Base-by-base conservation (phyloP, 495 filamentous ascomycete species). In the Daldinia childiae region DNA sequence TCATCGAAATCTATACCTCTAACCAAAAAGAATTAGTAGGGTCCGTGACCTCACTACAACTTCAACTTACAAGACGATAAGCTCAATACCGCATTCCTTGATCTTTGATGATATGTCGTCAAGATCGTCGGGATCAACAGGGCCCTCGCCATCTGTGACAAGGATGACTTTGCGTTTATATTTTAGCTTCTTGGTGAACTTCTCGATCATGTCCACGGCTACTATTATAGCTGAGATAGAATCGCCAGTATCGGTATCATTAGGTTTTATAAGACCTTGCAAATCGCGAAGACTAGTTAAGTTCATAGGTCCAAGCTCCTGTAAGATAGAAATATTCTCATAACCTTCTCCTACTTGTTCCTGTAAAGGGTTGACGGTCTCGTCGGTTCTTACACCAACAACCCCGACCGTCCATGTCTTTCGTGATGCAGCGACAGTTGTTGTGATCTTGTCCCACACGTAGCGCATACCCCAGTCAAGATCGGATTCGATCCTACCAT, bases 1-100 rank as follows among this genome's bases (percentile, higher is more conserved):
- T 98, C 96, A 72, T 99, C 94, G 77, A 98, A 98, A 79, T 99
- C 95, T 27, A 94, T 87, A 6, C 95, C 95, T 58, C 93, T 97
- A 51, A 39, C 12, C 14, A 9, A 41, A 61, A 19, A 39, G 19
- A 19, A 12, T 73, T 29, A 73, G 62, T 50, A 50, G 14, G 58
- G 12, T n/a, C 6, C 39, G 43, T 38, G 29, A 36, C 7, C 21
- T 54, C 15, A 15, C 8, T 39, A n/a, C 4, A 14, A 41, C 5
- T 21, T 34, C 38, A 34, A 87, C 91, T 79, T 77, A 95, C 94
- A 99, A 79, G 19, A 98, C 78, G 9, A 89, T 82, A 43, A 98
- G 85, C 69, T 95, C 88, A 71, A 97, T 95, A 32, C 86, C 85
- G 64, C 91, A 87, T 26, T 87, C 83, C 66, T 91, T 92, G 29